These are phyloP conservation scores for Soucietia sequanensis DNA, from an alignment of 805 yeast genomes.

Conservation along the genomic window DNA sequence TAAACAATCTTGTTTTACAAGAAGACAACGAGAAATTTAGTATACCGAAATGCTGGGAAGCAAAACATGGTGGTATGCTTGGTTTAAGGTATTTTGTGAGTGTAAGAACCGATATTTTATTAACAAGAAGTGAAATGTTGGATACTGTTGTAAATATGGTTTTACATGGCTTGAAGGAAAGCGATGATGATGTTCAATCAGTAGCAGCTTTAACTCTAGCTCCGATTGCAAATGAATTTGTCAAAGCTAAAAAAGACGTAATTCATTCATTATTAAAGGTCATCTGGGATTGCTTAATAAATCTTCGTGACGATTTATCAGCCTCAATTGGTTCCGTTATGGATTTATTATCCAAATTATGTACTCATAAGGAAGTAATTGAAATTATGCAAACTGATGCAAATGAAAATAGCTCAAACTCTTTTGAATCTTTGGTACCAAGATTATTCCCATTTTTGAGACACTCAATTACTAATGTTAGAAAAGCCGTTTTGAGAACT, in stretches of 20 bases:
- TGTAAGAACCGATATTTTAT: conserved; percentile 76
- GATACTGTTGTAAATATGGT: conserved; percentile 81
- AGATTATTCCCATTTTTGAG: conserved; percentile 88
- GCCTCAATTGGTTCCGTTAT: conserved; percentile 95
- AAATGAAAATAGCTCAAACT: conserved; percentile 44
- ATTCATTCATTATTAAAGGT: conserved; percentile 56
- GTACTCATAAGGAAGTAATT: conserved; percentile 76
- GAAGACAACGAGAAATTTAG: conserved; percentile 38
- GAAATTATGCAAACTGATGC: conserved; percentile 68
- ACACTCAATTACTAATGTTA: conserved; percentile 88
- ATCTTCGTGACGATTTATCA: conserved; percentile 85
- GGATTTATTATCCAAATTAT: conserved; percentile 87
- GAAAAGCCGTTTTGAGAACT: conserved; percentile 83
- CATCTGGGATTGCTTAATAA: conserved; percentile 87
- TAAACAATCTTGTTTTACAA: conserved; percentile 72
- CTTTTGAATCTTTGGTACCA: conserved; percentile 81
- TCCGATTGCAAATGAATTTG: conserved; percentile 88
- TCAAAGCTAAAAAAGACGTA: conserved; percentile 54
- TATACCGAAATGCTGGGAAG: conserved; percentile 80
- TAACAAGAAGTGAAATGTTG: conserved; percentile 55
- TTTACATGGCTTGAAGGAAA: conserved; percentile 71
- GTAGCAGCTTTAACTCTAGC: conserved; percentile 91
- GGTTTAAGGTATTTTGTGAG: conserved; percentile 92
- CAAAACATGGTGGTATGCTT: conserved; percentile 96
- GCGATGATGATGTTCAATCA: conserved; percentile 95